These are phyloP conservation scores for Malus sylvestris DNA, from an alignment of 306 rosid genomes.

Conservation along the genomic window DNA sequence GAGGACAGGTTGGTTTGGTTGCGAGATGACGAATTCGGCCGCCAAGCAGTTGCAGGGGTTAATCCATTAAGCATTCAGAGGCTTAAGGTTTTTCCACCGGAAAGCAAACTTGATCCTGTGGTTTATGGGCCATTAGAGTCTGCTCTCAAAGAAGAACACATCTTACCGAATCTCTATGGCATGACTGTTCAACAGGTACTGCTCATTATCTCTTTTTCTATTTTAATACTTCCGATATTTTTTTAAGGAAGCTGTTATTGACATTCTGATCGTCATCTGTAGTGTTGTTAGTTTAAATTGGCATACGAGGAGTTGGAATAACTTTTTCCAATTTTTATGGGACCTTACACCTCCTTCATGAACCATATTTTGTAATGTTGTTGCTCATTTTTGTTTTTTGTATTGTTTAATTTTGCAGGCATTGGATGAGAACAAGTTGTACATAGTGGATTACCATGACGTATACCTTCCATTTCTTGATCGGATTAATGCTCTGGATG, in stretches of 20 bases:
- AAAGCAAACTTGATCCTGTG: slow-evolving; percentile 72
- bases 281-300: not conserved
- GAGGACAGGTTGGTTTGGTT: slow-evolving; percentile 94
- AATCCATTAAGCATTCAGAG: slow-evolving; percentile 79
- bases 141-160: slow-evolving; percentile 83
- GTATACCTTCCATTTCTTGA: slow-evolving; percentile 77
- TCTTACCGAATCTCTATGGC: slow-evolving; percentile 65
- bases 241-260: not conserved
- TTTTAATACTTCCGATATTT: not conserved
- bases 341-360: not conserved
- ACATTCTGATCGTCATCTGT: not conserved
- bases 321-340: not conserved
- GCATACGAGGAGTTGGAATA: not conserved
- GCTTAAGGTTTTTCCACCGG: slow-evolving; percentile 75
- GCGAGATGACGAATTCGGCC: slow-evolving; percentile 92
- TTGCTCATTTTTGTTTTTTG: not conserved
- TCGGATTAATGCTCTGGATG: slow-evolving; percentile 74
- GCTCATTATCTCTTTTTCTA: not conserved
- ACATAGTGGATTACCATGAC: slow-evolving; percentile 78
- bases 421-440: slow-evolving; percentile 56
- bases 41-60: slow-evolving; percentile 85
- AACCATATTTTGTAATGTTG: not conserved
- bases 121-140: slow-evolving; percentile 66
- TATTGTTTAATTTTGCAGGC: slow-evolving; percentile 39
- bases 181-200: slow-evolving; percentile 83